Base-by-base conservation (phyloP, 202 grass and related monocot genomes). In the Bolboschoenoplectus hybrid region DNA sequence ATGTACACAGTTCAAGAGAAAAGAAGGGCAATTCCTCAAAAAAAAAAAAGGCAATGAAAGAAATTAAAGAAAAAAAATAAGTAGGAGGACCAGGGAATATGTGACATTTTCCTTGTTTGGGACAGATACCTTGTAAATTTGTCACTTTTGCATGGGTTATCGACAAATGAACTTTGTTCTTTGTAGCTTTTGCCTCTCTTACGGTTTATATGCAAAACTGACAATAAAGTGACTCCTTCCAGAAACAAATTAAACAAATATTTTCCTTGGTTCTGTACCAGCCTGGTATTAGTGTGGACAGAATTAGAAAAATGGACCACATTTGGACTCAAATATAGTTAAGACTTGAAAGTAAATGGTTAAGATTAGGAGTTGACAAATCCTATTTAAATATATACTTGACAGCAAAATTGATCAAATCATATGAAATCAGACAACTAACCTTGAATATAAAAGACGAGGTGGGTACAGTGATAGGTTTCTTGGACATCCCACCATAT, bases 361-460 rank as follows among this genome's bases (percentile, higher is more conserved):
- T 46, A 20, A 26, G 63, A 12, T 6, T 69, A 89, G 51, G 46
- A 32, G 38, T 3, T 73, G 13, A 2, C 55, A 41, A 47, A 41
- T 13, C 20, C 32, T 62, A 8, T 76, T 85, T 70, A 81, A 3
- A 52, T 32, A 84, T 50, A 57, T n/a, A 71, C 13, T n/a, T 66
- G 0, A 19, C 38, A 64, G 11, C 9, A 57, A 32, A 17, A 86
- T 3, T 66, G 55, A 72, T 81, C 56, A 79, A 38, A 63, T 81
- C 36, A 71, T n/a, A 61, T 36, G 69, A n/a, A 74, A 71, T 89
- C 20, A 69, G 55, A 71, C 70, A 84, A 82, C 82, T 81, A 50
- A 95, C 93, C 95, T 97, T 97, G 75, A 97, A 97, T 84, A 97
- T 97, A 81, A 95, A 97, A 49, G 90, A 93, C 78, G 95, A 95